Evolutionary conservation across 805 yeast species (phyloP).

Genomic region (Blastobotrys robertii): DNA sequence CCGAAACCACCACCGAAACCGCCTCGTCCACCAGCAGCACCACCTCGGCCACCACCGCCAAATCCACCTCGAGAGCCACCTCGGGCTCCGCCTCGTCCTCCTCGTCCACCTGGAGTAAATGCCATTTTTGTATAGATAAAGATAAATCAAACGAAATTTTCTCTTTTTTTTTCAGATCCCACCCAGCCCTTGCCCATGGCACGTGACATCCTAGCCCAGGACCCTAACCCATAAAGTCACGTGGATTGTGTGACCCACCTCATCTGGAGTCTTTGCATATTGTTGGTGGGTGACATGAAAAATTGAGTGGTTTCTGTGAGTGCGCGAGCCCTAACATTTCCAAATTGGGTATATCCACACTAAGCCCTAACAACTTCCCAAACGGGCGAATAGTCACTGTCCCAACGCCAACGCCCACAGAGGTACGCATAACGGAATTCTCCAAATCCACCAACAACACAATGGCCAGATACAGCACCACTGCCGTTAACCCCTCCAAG

Average conservation of each 20-base stretch:
- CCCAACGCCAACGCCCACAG: neutral
- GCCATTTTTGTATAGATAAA: slow-evolving; percentile 2
- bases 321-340: too few relatives aligned
- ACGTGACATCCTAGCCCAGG: neutral
- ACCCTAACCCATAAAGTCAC: neutral
- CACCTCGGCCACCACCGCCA: slow-evolving; percentile 33
- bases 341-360: too few relatives aligned
- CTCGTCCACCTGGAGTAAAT: slow-evolving; percentile 28
- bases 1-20: slow-evolving; percentile 24
- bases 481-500: slow-evolving; percentile 98
- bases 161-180: neutral
- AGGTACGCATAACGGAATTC: neutral
- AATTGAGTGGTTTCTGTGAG: too few relatives aligned
- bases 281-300: too few relatives aligned
- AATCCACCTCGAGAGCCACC: slow-evolving; percentile 24
- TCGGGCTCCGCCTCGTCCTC: slow-evolving; percentile 27
- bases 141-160: neutral
- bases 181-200: neutral
- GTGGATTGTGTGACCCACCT: neutral
- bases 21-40: slow-evolving; percentile 29
- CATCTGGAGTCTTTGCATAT: too few relatives aligned
- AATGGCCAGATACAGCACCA: slow-evolving; percentile 99
- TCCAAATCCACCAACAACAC: slow-evolving; percentile 11
- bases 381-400: slow-evolving; percentile 4
- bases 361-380: too few relatives aligned